These are phyloP conservation scores for Kokia cookei DNA, from an alignment of 441 rosid species.

Conservation along the genomic window DNA sequence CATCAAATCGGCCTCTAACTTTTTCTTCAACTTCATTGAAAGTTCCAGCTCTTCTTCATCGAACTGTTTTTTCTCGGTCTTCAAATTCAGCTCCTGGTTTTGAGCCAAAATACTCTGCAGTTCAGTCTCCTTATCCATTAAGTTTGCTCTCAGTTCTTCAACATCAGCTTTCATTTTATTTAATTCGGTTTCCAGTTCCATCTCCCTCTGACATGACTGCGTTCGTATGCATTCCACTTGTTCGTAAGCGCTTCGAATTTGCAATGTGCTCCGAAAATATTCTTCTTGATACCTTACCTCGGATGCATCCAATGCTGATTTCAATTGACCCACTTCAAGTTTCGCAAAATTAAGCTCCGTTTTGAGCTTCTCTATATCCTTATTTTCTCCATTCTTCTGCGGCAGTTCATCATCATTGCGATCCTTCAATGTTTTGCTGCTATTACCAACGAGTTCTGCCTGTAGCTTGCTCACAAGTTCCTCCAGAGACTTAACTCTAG, in stretches of 20 bases:
- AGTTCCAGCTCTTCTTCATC: slow-evolving; percentile 35
- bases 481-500: slow-evolving; percentile 56
- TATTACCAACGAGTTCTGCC: slow-evolving; percentile 22
- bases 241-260: slow-evolving; percentile 77
- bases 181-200: slow-evolving; percentile 37
- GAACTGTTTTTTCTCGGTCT: slow-evolving; percentile 25
- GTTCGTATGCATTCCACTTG: slow-evolving; percentile 52
- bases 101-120: slow-evolving; percentile 35
- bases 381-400: slow-evolving; percentile 21
- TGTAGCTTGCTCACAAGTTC: slow-evolving; percentile 56
- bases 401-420: slow-evolving; percentile 6
- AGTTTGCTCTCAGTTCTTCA: slow-evolving; percentile 38
- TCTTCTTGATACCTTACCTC: slow-evolving; percentile 84
- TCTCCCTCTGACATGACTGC: slow-evolving; percentile 40
- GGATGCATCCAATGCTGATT: slow-evolving; percentile 62
- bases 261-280: slow-evolving; percentile 76
- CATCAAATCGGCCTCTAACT: slow-evolving; percentile 42
- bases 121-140: slow-evolving; percentile 53
- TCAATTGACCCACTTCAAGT: slow-evolving; percentile 53
- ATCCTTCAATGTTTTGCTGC: slow-evolving; percentile 7
- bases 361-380: slow-evolving; percentile 46
- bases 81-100: slow-evolving; percentile 31
- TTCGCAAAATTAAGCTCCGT: slow-evolving; percentile 46
- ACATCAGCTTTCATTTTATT: slow-evolving; percentile 28
- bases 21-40: slow-evolving; percentile 36